These are phyloP conservation scores for Xerocomellus intermedius DNA, from an alignment of 768 basidiomycete species.

Conservation along the genomic window DNA sequence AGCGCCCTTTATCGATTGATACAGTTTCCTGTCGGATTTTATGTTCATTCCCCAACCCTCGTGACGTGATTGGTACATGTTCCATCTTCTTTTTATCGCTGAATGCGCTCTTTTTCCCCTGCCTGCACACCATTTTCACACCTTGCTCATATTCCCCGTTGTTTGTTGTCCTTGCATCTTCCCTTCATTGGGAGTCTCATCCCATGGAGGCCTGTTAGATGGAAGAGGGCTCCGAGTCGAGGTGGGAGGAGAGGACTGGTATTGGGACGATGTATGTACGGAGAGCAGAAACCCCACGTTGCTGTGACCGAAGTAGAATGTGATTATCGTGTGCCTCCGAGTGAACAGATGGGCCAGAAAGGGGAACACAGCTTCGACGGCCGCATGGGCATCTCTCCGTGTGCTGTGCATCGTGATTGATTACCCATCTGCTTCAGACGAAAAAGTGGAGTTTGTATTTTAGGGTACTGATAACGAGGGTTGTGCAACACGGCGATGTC, in stretches of 20 bases:
- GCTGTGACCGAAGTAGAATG: background rate
- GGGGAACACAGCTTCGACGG: too few relatives aligned
- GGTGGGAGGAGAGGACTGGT: conserved; percentile 14
- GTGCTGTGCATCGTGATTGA: too few relatives aligned
- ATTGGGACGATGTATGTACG: background rate
- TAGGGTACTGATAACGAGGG: too few relatives aligned
- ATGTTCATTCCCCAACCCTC: conserved; percentile 22
- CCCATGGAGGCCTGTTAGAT: conserved; percentile 55
- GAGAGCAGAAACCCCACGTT: background rate
- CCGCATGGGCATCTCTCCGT: too few relatives aligned
- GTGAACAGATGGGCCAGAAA: too few relatives aligned
- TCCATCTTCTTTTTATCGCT: conserved; percentile 23
- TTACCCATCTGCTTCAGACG: too few relatives aligned
- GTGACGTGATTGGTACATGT: conserved; percentile 25
- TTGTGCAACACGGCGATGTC: conserved; percentile 18
- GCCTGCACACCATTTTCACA: conserved; percentile 21
- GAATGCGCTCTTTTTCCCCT: conserved; percentile 17
- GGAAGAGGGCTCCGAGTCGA: conserved; percentile 65
- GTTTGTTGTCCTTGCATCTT: conserved; percentile 68
- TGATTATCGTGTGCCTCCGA: too few relatives aligned
- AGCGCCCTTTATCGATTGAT: conserved; percentile 36
- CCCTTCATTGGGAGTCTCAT: conserved; percentile 46
- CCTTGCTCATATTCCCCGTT: conserved; percentile 26
- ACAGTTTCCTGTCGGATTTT: conserved; percentile 27
- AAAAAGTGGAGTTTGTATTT: too few relatives aligned